phyloP scores from a whole-genome alignment of 306 rosid genomes.

The Hippophae gyantsensis region DNA sequence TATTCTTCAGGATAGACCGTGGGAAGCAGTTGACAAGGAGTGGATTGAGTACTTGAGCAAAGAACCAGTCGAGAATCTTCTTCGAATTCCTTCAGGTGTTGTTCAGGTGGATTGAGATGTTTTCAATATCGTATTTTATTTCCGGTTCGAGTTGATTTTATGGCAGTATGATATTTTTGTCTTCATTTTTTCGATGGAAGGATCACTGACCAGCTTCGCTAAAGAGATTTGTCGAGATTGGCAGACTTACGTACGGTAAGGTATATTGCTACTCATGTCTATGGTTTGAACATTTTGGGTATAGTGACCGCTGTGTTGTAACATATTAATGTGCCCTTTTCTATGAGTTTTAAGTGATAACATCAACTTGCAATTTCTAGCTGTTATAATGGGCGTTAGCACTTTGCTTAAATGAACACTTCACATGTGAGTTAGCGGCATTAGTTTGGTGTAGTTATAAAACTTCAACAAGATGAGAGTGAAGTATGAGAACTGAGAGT shows the following conservation, averaged over 20 bases:
- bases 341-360: too few relatives aligned
- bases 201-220: constrained; percentile 76
- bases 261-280: neutral
- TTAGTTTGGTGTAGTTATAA: too few relatives aligned
- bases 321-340: too few relatives aligned
- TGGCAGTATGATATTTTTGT: neutral
- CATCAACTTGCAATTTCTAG: too few relatives aligned
- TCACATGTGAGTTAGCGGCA: too few relatives aligned
- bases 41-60: constrained; percentile 72
- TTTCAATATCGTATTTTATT: neutral
- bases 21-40: constrained; percentile 63
- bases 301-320: too few relatives aligned
- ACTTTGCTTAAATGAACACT: too few relatives aligned
- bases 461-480: too few relatives aligned
- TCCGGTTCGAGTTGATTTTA: neutral
- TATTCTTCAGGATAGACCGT: constrained; percentile 45
- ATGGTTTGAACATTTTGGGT: too few relatives aligned
- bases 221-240: constrained; percentile 51
- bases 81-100: constrained; percentile 63
- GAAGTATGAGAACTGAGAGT: too few relatives aligned
- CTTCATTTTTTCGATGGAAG: constrained; percentile 29
- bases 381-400: too few relatives aligned
- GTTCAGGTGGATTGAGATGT: constrained; percentile 35
- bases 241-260: constrained; percentile 47
- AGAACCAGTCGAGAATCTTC: constrained; percentile 57